Evolutionary conservation across 352 stramenopile species (phyloP).

Genomic region (Phytophthora brassicae): DNA sequence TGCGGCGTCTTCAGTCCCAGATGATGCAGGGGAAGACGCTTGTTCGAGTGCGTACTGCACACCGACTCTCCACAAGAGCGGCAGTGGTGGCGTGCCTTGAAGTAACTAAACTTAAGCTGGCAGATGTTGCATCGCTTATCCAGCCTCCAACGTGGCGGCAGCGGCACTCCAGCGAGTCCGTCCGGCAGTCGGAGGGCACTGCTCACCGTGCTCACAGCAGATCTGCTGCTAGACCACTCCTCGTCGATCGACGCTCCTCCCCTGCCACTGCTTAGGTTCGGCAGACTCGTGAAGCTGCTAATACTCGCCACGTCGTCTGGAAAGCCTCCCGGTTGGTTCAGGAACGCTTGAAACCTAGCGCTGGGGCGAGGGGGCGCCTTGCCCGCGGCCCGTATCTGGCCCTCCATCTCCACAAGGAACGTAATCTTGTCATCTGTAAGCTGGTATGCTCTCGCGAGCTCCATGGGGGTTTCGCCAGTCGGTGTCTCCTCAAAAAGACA

Average conservation of each 20-base stretch:
- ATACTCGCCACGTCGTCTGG: constrained; percentile 30
- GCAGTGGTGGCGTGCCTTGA: constrained; percentile 87
- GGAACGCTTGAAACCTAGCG: constrained; percentile 52
- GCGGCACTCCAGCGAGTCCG: constrained; percentile 32
- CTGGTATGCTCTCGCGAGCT: constrained; percentile 61
- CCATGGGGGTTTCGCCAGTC: constrained; percentile 63
- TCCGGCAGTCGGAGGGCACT: constrained; percentile 36
- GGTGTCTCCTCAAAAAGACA: constrained; percentile 71
- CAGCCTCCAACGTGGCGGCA: constrained; percentile 71
- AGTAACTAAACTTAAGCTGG: constrained; percentile 84
- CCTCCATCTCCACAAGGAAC: constrained; percentile 47
- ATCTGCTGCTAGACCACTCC: constrained; percentile 24
- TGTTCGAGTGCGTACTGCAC: constrained; percentile 80
- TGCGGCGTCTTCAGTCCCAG: constrained; percentile 60
- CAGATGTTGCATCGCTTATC: constrained; percentile 85
- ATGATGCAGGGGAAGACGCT: constrained; percentile 62
- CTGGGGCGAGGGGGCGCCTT: constrained; percentile 48
- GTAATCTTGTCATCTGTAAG: constrained; percentile 52
- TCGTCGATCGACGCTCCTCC: constrained; percentile 20
- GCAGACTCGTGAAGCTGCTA: constrained; percentile 33
- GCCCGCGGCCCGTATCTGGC: constrained; percentile 44
- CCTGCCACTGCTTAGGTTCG: constrained; percentile 13
- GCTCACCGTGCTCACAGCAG: constrained; percentile 22
- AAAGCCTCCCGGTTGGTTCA: constrained; percentile 36
- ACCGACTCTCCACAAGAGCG: constrained; percentile 87